Base-by-base conservation (phyloP, 257 asterid genomes). In the Solanum sitiens region DNA sequence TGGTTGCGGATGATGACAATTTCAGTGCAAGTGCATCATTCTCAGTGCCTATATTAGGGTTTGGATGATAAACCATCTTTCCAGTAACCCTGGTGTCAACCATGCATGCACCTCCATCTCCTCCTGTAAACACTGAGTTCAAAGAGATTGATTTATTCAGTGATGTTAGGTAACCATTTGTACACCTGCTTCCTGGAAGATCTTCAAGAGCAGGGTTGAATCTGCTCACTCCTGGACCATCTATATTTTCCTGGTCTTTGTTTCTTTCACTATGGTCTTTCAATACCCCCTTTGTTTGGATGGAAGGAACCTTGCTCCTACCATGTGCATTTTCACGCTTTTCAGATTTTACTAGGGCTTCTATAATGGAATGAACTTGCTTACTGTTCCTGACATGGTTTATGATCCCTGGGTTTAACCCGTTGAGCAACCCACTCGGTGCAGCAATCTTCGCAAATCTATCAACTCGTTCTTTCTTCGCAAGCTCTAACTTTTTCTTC, bases 361-460 rank as follows among this genome's bases (percentile, higher is more conserved):
- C 98, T 71, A 97, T 96, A 83, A 97, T 97, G 23, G 99, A 93
- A 86, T 93, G 97, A 87, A 97, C 99, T 90, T 96, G 99, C 87
- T 91, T 97, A 68, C 96, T 93, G 89, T 97, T 97, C 86, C 99
- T 91, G 45, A 97, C 99, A 85, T 96, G 99, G 92, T 95, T 97
- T 80, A 97, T 96, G 84, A 97, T 97, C 65, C 99, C 99, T 3
- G 98, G 99, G 91, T 97, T 97, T 65, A 97, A 90, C 86, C 94
- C 99, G 21, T 94, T 93, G 67, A 97, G 99, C 92, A 97, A 89
- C 39, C 99, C 99, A 87, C 98, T 93, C 1, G 99, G 99, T 53
- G 98, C 98, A 76, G 99, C 98, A 89, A 96, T 90, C 89, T 93
- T 94, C 37, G 99, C 98, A 89, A 97, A 95, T 84, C 96, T 91